phyloP scores from a whole-genome alignment of 1,139 yeast genomes.

The Kluyveromyces marxianus region DNA sequence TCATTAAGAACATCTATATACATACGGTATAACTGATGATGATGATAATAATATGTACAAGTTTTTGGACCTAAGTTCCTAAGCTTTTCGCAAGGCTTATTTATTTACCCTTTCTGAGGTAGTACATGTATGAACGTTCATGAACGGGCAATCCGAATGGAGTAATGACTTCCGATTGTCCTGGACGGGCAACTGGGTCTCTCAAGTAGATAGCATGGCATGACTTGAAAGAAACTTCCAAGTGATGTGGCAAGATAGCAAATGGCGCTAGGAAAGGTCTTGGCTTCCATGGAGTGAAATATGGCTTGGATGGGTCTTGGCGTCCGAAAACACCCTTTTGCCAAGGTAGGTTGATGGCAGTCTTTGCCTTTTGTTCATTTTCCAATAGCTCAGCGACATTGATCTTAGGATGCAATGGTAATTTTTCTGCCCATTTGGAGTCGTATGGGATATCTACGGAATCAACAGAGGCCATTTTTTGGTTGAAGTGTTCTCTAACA shows the following conservation, averaged over 20 bases:
- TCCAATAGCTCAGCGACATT: slow-evolving; percentile 50
- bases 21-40: background rate
- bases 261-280: slow-evolving; percentile 90
- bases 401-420: slow-evolving; percentile 41
- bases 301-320: slow-evolving; percentile 64
- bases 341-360: slow-evolving; percentile 56
- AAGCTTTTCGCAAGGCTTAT: background rate
- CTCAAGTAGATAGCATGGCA: slow-evolving; percentile 94
- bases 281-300: slow-evolving; percentile 95
- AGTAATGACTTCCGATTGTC: slow-evolving; percentile 89
- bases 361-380: slow-evolving; percentile 42
- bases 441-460: slow-evolving; percentile 38
- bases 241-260: slow-evolving; percentile 84
- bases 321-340: slow-evolving; percentile 70
- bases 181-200: slow-evolving; percentile 97
- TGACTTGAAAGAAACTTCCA: slow-evolving; percentile 81
- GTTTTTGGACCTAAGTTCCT: background rate
- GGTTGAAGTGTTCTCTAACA: slow-evolving; percentile 24
- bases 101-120: slow-evolving; percentile 69
- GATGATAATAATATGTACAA: slow-evolving; percentile 1
- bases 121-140: slow-evolving; percentile 94
- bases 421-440: slow-evolving; percentile 50
- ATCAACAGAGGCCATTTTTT: slow-evolving; percentile 20
- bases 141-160: slow-evolving; percentile 82
- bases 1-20: slow-evolving; percentile 3